phyloP scores from a whole-genome alignment of 371 early-diverging fungal genomes.

The Mucor irregularis region DNA sequence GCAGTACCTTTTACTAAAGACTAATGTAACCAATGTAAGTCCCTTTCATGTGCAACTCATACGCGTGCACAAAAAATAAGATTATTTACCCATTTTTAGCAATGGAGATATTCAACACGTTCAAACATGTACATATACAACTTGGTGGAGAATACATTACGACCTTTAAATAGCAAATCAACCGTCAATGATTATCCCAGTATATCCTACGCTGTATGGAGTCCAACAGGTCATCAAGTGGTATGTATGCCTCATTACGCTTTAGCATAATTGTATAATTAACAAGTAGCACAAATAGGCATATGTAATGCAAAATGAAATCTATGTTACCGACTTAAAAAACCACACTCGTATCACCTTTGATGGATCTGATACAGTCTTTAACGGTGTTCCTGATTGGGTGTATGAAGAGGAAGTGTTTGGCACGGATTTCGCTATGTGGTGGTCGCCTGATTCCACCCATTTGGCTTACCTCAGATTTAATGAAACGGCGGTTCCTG shows the following conservation, averaged over 20 bases:
- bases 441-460: slow-evolving; percentile 91
- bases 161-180: slow-evolving; percentile 58
- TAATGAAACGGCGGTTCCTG: slow-evolving; percentile 84
- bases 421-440: slow-evolving; percentile 64
- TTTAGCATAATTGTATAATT: not conserved
- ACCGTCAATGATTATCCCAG: slow-evolving; percentile 33
- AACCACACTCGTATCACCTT: slow-evolving; percentile 75
- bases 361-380: slow-evolving; percentile 82
- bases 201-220: slow-evolving; percentile 74
- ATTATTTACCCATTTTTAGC: slow-evolving; percentile 29
- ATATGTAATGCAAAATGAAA: slow-evolving; percentile 86
- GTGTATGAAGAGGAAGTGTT: slow-evolving; percentile 97
- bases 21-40: slow-evolving; percentile 56
- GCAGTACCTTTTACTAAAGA: slow-evolving; percentile 72
- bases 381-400: slow-evolving; percentile 97
- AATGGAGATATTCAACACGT: slow-evolving; percentile 85
- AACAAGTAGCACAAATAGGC: slow-evolving; percentile 46
- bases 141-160: slow-evolving; percentile 51
- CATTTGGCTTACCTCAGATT: slow-evolving; percentile 84
- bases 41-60: not conserved
- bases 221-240: slow-evolving; percentile 78
- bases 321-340: slow-evolving; percentile 74
- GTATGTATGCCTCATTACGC: slow-evolving; percentile 12
- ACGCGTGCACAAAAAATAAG: no score
- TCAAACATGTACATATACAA: slow-evolving; percentile 81